Percentiles rank a stretch among this genome's conserved stretches.
phyloP scores from a whole-genome alignment of 257 asterid genomes.

The Petrea volubilis region DNA sequence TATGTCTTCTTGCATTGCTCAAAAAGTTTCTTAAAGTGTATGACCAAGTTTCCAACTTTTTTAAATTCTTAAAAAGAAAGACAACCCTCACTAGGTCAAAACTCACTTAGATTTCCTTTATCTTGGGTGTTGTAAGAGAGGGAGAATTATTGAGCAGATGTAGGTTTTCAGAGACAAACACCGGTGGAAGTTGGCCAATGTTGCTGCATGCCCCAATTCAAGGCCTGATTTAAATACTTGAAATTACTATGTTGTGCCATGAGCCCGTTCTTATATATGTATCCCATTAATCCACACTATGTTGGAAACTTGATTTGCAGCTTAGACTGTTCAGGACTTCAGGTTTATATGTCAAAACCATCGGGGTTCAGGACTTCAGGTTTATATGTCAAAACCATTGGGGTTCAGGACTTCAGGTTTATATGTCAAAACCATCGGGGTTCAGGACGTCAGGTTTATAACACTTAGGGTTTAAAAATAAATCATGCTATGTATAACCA shows the following conservation, averaged over 20 bases:
- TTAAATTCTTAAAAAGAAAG: neutral
- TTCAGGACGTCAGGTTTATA: neutral
- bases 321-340: neutral
- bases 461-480: too few species aligned
- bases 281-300: neutral
- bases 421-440: neutral
- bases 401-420: neutral
- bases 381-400: neutral
- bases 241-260: neutral
- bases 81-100: neutral
- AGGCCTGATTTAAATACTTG: neutral
- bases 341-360: neutral
- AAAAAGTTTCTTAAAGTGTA: too few species aligned
- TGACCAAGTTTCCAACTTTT: too few species aligned
- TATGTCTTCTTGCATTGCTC: neutral
- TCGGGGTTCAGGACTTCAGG: neutral
- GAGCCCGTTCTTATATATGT: neutral
- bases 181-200: neutral
- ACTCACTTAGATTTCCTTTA: neutral
- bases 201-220: neutral
- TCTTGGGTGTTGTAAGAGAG: neutral
- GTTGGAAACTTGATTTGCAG: neutral
- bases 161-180: neutral
- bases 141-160: neutral
- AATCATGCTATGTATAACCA: neutral